Conservation (phyloP, 176 grass and related monocot genomes). For the Eragrostis curvula region DNA sequence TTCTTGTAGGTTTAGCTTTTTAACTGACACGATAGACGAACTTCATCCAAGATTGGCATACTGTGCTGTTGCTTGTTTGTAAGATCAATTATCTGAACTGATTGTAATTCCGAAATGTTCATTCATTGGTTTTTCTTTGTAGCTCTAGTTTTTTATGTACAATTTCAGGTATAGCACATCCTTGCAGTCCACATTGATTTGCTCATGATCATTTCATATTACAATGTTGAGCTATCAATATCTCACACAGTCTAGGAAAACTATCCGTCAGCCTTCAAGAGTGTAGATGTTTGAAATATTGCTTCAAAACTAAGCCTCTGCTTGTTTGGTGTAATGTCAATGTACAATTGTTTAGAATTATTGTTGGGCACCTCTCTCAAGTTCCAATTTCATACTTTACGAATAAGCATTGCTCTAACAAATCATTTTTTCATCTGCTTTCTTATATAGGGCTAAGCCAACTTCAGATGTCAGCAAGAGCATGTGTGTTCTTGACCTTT, state of each 20-base stretch:
- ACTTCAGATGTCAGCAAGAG: conserved; percentile 77
- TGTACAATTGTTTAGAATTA: conserved; percentile 39
- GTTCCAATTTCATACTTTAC: conserved; percentile 14
- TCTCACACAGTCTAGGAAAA: conserved; percentile 19
- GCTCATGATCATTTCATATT: conserved; percentile 1
- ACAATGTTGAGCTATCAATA: conserved; percentile 3
- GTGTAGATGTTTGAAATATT: background rate
- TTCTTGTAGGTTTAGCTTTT: background rate
- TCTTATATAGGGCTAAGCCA: conserved; percentile 58
- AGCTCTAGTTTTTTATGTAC: background rate
- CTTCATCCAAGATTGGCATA: too few species aligned
- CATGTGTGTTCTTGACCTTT: conserved; percentile 67
- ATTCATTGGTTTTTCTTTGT: too few species aligned
- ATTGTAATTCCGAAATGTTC: too few species aligned
- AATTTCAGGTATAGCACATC: background rate
- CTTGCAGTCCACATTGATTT: background rate
- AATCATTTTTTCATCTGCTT: conserved; percentile 18
- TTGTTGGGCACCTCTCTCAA: background rate
- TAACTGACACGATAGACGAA: background rate
- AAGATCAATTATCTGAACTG: too few species aligned
- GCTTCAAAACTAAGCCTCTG: conserved; percentile 43
- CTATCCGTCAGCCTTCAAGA: conserved; percentile 16
- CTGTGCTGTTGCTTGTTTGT: too few species aligned
- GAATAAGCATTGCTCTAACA: conserved; percentile 3
- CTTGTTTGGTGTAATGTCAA: conserved; percentile 45